Evolutionary conservation across 495 filamentous ascomycete genomes (phyloP), one percentile per base, ranked within the genome.

Genomic region (Tuber magnatum): DNA sequence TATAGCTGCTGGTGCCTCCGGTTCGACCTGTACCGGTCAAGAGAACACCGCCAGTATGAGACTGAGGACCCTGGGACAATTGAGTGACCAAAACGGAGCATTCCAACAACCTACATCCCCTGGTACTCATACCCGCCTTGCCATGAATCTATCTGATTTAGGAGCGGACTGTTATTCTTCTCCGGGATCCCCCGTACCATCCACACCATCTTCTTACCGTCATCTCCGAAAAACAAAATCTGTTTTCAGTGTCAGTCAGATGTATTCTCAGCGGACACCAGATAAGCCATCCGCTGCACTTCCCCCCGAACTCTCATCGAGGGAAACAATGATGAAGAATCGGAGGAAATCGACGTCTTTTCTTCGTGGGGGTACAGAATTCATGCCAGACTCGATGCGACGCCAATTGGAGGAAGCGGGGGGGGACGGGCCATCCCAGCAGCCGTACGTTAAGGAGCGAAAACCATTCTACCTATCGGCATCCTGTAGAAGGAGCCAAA

Each of bases 211-310:
- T 3, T 94, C 92, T 1, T 93, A 90, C 77, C 88, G 90, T n/a
- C 90, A 87, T 71, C 84, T 94, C 71, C 90, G 90, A 71, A 92
- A 90, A 80, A 88, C 93, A 22, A 90, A 87, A 80, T 94, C 92
- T 0, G 88, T 93, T 88, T 90, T 92, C 78, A 86, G 85, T 42
- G 77, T 82, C 70, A 75, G 74, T n/a, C 76, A 79, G 61, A 71
- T 69, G 61, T 69, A 72, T 56, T 44, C 80, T 51, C 76, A 76
- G 22, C 69, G 71, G 20, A 40, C 68, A 8, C 71, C 65, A 18
- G 39, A 56, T 65, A 51, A 81, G 41, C 79, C 75, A 68, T 40
- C 75, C 12, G 79, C 77, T 2, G 76, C 77, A 40, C 73, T 75
- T 28, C 71, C 76, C 5, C 74, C 76, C 32, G 76, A 79, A 35